A percentile compares a stretch with the other conserved stretches of the same genome.
Evolutionary conservation across 176 grass and related monocot species (phyloP).

Genomic region (Cocos nucifera): DNA sequence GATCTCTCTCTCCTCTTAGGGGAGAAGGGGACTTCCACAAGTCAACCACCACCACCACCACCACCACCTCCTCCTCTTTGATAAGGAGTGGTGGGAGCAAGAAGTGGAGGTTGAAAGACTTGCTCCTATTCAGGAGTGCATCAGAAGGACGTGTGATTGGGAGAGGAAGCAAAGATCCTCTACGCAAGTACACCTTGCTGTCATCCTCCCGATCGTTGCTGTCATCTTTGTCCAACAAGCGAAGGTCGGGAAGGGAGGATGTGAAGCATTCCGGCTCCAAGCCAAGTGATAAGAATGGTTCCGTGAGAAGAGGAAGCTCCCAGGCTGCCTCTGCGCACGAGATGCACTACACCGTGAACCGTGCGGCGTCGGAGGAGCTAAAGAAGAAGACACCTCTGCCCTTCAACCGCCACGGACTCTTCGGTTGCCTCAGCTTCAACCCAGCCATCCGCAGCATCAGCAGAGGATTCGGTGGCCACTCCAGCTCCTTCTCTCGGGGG

Average conservation of each 20-base stretch:
- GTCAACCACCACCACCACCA: neutral
- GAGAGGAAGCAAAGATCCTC: conserved; percentile 59
- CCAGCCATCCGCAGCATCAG: conserved; percentile 80
- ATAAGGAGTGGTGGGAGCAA: conserved; percentile 55
- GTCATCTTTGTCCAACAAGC: neutral
- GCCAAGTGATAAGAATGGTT: neutral
- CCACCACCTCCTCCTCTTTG: conserved; percentile 14
- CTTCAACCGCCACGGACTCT: conserved; percentile 70
- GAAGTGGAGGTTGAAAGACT: conserved; percentile 75
- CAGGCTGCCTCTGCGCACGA: conserved; percentile 18
- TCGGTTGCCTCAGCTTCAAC: conserved; percentile 72
- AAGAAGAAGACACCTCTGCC: conserved; percentile 72
- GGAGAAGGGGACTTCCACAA: conserved; percentile 2
- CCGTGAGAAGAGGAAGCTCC: conserved; percentile 31
- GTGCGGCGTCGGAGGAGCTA: conserved; percentile 49
- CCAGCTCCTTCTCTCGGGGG: conserved; percentile 1
- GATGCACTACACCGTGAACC: conserved; percentile 43
- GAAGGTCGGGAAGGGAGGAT: neutral
- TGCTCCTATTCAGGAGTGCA: conserved; percentile 89
- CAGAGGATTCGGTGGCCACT: conserved; percentile 36
- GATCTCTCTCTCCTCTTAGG: conserved; percentile 70
- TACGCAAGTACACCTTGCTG: conserved; percentile 60
- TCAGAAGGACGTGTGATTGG: conserved; percentile 70
- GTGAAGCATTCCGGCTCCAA: no score
- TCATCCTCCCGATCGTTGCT: conserved; percentile 8